Conservation (phyloP, 78 protist genomes). For the Pigoraptor vietnamica region DNA sequence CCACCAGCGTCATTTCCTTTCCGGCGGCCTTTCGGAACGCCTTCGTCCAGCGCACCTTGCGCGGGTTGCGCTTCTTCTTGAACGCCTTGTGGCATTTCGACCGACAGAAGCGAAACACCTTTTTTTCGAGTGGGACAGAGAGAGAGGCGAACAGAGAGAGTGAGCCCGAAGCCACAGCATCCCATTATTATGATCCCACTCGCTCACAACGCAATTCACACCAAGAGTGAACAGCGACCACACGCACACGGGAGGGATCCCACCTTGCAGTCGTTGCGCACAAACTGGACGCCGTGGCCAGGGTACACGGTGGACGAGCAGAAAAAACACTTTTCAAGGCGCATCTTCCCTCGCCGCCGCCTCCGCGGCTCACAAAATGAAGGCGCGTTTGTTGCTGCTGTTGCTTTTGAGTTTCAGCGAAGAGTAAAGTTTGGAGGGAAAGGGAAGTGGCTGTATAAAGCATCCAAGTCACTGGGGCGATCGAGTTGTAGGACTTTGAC, state of each 20-base stretch:
- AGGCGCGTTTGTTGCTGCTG: no score
- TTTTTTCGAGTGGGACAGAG: neutral
- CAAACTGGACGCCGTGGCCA: conserved; percentile 95
- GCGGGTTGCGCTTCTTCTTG: conserved; percentile 95
- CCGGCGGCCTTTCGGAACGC: conserved; percentile 90
- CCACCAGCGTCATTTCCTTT: conserved; percentile 89
- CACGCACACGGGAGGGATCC: neutral
- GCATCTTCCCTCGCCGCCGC: conserved; percentile 41
- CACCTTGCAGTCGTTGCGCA: conserved; percentile 95
- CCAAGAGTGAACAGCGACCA: neutral
- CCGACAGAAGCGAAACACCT: conserved; percentile 90
- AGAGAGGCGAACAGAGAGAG: neutral
- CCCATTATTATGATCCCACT: neutral
- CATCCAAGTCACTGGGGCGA: no score
- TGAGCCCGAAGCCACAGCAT: no score
- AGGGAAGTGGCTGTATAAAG: no score
- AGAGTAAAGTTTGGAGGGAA: no score
- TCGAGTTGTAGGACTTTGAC: no score
- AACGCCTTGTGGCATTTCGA: conserved; percentile 91
- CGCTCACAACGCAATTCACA: neutral
- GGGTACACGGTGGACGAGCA: conserved; percentile 94
- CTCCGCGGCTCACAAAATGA: no score
- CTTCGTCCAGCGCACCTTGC: conserved; percentile 97
- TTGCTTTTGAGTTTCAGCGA: no score
- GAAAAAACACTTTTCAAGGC: conserved; percentile 86